phyloP scores from a whole-genome alignment of 768 basidiomycete genomes.

The Leccinum disarticulatum region DNA sequence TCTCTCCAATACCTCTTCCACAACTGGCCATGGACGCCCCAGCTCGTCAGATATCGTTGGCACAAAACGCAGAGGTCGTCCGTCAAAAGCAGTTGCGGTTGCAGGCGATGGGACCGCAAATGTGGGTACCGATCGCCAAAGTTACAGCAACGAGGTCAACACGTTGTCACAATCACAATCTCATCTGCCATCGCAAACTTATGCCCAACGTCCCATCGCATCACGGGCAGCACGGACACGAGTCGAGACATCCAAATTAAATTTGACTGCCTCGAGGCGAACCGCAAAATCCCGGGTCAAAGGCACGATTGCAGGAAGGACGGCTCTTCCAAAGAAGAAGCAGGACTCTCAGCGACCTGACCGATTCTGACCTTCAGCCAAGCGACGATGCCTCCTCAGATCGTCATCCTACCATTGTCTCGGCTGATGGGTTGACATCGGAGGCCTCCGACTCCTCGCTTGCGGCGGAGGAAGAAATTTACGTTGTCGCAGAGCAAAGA shows the following conservation, averaged over 20 bases:
- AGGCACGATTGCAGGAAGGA: conserved; percentile 34
- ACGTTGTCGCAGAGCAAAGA: conserved; percentile 48
- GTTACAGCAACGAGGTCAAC: conserved; percentile 33
- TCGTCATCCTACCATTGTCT: conserved; percentile 66
- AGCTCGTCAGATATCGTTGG: conserved; percentile 13
- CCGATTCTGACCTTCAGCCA: conserved; percentile 33
- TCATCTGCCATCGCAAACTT: conserved; percentile 30
- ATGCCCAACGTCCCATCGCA: conserved; percentile 20
- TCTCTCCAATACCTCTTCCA: conserved; percentile 24
- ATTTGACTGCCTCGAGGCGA: conserved; percentile 34
- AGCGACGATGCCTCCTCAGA: conserved; percentile 36
- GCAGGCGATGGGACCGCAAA: conserved; percentile 27
- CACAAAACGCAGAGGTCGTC: conserved; percentile 56
- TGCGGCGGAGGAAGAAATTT: conserved; percentile 62
- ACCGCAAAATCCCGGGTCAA: conserved; percentile 40
- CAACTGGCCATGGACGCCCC: conserved; percentile 27
- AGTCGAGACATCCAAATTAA: conserved; percentile 28
- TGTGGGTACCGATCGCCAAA: conserved; percentile 23
- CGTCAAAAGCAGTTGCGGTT: conserved; percentile 47
- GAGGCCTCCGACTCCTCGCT: conserved; percentile 54
- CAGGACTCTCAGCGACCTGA: conserved; percentile 15
- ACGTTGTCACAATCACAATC: conserved; percentile 38
- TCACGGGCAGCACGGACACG: conserved; percentile 26
- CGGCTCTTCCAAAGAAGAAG: conserved; percentile 22
- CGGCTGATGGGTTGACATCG: conserved; percentile 58